These are phyloP conservation scores for Zarea fungicola DNA, from an alignment of 2,329 filamentous ascomycete species.

Conservation along the genomic window DNA sequence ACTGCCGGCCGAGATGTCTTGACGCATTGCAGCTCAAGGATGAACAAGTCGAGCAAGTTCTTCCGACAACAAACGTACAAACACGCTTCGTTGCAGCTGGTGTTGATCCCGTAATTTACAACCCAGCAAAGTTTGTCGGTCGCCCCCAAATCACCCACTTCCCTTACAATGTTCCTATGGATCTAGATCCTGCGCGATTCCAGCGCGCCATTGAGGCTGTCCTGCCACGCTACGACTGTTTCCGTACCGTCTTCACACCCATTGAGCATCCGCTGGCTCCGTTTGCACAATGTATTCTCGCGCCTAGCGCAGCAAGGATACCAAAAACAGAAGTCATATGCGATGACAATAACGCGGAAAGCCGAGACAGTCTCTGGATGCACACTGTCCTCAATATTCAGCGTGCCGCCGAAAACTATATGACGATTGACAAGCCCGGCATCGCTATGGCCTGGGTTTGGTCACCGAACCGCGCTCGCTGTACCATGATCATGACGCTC, in stretches of 20 bases:
- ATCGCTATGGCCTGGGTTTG: constrained; percentile 8
- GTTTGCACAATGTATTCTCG: constrained; percentile 9
- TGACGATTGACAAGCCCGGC: constrained; percentile 4
- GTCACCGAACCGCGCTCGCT: neutral
- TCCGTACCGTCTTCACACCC: constrained; percentile 13
- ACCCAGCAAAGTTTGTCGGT: constrained; percentile 11
- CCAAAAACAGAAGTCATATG: constrained; percentile 2
- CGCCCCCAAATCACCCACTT: constrained; percentile 11
- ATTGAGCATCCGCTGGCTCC: constrained; percentile 11
- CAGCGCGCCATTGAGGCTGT: constrained; percentile 12
- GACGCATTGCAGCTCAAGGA: neutral
- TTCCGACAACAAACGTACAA: constrained; percentile 2
- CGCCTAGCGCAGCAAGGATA: neutral
- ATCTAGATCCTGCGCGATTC: constrained; percentile 8
- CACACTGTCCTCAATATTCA: neutral
- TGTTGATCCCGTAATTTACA: neutral
- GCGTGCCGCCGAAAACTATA: neutral
- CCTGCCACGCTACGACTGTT: constrained; percentile 5
- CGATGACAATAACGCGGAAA: neutral
- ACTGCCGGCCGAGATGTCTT: neutral
- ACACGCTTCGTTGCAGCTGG: neutral
- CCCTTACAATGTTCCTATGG: constrained; percentile 6
- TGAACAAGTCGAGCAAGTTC: constrained; percentile 3
- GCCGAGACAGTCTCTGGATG: neutral
- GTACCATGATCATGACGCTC: constrained; percentile 25